Conservation (phyloP, 306 rosid species). For the Cicer arietinum region DNA sequence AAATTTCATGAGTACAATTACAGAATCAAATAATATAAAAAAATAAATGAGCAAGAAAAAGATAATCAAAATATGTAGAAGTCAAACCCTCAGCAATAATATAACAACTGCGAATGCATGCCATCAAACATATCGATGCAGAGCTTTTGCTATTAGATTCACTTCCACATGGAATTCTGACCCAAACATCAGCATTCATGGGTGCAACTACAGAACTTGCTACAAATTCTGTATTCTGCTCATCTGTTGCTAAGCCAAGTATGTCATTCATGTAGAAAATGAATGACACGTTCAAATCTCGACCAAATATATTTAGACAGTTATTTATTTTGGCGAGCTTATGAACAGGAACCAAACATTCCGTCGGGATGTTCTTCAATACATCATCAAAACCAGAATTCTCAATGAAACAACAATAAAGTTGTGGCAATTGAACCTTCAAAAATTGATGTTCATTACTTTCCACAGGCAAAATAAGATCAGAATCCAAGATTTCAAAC, state of each 20-base stretch:
- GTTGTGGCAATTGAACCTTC: conserved; percentile 65
- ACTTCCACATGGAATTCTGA: conserved; percentile 66
- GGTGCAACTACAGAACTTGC: conserved; percentile 60
- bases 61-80: conserved; percentile 35
- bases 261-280: conserved; percentile 57
- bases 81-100: conserved; percentile 69
- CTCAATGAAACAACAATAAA: conserved; percentile 61
- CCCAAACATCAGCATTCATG: conserved; percentile 83
- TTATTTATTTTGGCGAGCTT: conserved; percentile 67
- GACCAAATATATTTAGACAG: conserved; percentile 74
- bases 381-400: conserved; percentile 54
- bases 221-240: conserved; percentile 48
- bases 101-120: conserved; percentile 65
- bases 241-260: conserved; percentile 46
- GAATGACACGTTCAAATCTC: conserved; percentile 66
- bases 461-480: conserved; percentile 75
- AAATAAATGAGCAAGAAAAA: conserved; percentile 22
- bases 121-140: conserved; percentile 60
- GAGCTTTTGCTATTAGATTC: conserved; percentile 49
- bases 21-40: conserved; percentile 35
- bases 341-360: conserved; percentile 57
- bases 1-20: conserved; percentile 24
- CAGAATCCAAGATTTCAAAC: conserved; percentile 83
- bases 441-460: conserved; percentile 69
- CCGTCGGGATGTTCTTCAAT: conserved; percentile 62